A percentile compares a stretch with the other conserved stretches of the same genome.
Conservation (phyloP, 176 grass and related monocot genomes). For the Zoysia pacifica region DNA sequence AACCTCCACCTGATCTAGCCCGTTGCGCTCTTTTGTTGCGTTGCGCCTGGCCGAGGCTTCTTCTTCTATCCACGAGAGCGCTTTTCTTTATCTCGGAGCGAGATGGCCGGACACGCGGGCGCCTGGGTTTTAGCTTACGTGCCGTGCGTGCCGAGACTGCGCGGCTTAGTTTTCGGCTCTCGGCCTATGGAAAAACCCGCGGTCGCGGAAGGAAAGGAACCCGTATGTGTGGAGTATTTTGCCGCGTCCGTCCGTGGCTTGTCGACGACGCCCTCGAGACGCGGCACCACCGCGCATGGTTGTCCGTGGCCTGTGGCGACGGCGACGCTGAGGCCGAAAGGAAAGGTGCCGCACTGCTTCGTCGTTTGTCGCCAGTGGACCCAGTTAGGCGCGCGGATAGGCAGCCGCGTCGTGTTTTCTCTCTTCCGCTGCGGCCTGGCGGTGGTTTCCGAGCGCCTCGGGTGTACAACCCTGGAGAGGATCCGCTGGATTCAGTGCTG, state of each 20-base stretch:
- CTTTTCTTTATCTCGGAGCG: too few relatives aligned
- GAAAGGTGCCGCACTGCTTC: too few relatives aligned
- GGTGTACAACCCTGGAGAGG: background rate
- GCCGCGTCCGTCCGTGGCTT: background rate
- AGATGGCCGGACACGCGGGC: too few relatives aligned
- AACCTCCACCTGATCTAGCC: conserved; percentile 8
- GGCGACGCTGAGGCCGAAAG: conserved; percentile 19
- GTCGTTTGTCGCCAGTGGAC: too few relatives aligned
- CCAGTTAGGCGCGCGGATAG: too few relatives aligned
- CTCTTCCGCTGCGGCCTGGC: too few relatives aligned
- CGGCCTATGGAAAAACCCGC: background rate
- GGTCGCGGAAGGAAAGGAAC: background rate
- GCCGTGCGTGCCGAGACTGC: background rate
- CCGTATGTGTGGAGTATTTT: background rate
- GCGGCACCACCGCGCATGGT: background rate
- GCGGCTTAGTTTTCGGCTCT: conserved; percentile 4
- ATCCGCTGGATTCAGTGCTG: conserved; percentile 27
- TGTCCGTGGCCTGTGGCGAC: conserved; percentile 17
- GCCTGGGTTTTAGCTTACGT: too few relatives aligned
- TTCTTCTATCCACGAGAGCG: too few relatives aligned
- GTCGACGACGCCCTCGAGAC: conserved; percentile 29
- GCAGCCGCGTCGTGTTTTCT: too few relatives aligned
- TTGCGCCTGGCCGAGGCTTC: conserved; percentile 45
- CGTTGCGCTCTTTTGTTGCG: conserved; percentile 37
- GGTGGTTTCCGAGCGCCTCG: too few relatives aligned